Evolutionary conservation across 345 rosid species (phyloP).

Genomic region (Moringa oleifera): DNA sequence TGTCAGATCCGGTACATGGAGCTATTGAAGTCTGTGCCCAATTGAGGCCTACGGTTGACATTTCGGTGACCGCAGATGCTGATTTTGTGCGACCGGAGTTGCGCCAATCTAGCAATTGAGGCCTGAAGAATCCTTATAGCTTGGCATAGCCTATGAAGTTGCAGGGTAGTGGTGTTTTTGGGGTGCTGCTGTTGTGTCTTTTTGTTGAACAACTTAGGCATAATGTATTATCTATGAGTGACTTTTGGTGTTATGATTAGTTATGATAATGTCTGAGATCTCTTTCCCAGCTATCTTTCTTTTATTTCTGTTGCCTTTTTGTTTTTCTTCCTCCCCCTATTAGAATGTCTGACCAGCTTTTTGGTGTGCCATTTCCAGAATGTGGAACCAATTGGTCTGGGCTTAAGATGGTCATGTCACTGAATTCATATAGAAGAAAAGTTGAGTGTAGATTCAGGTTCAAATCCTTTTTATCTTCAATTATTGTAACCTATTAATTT

Average conservation of each 20-base stretch:
- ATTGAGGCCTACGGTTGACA: conserved; percentile 83
- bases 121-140: neutral
- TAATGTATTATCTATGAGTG: neutral
- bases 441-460: no score
- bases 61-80: conserved; percentile 79
- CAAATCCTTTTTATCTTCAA: no score
- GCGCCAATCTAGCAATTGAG: conserved; percentile 58
- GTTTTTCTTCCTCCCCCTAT: no score
- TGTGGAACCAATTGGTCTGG: no score
- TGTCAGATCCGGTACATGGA: conserved; percentile 82
- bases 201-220: neutral
- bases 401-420: no score
- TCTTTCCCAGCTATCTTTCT: no score
- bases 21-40: conserved; percentile 79
- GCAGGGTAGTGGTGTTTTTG: neutral
- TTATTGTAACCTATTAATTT: no score
- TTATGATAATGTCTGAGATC: no score
- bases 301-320: no score
- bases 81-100: conserved; percentile 93
- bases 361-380: no score
- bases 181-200: neutral
- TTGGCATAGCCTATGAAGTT: neutral
- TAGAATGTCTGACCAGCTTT: no score
- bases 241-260: neutral
- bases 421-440: no score